Evolutionary conservation across 2,329 filamentous ascomycete genomes (phyloP).

Genomic region (Neonectria ditissima): DNA sequence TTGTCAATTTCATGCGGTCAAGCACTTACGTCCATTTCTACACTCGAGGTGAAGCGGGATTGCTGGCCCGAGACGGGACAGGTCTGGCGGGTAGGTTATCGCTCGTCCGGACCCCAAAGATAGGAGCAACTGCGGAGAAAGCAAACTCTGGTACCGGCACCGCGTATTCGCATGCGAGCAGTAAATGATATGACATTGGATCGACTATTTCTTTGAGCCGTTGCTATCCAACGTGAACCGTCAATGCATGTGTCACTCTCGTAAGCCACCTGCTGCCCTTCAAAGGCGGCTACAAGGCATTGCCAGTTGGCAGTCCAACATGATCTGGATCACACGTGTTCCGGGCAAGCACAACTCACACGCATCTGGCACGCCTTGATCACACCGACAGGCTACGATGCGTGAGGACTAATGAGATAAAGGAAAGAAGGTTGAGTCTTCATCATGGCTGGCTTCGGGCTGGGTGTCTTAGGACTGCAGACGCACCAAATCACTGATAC

Average conservation of each 20-base stretch:
- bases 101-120: constrained; percentile 9
- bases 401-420: too few species aligned
- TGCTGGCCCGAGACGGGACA: not conserved
- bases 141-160: not conserved
- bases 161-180: not conserved
- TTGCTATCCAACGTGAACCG: not conserved
- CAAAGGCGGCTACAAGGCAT: not conserved
- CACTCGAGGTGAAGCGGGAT: not conserved
- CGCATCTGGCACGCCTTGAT: not conserved
- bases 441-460: too few species aligned
- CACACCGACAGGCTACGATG: too few species aligned
- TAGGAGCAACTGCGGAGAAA: constrained; percentile 2
- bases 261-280: not conserved
- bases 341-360: not conserved
- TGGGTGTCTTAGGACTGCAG: too few species aligned
- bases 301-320: constrained; percentile 11
- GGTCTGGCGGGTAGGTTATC: constrained; percentile 8
- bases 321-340: not conserved
- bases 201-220: not conserved
- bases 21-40: not conserved
- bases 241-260: not conserved
- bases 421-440: too few species aligned
- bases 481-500: too few species aligned
- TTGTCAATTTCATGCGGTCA: not conserved
- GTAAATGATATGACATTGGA: not conserved